Evolutionary conservation across 169 alveolate species (phyloP), one percentile per base, ranked within the genome.

Genomic region (Miamiensis avidus): DNA sequence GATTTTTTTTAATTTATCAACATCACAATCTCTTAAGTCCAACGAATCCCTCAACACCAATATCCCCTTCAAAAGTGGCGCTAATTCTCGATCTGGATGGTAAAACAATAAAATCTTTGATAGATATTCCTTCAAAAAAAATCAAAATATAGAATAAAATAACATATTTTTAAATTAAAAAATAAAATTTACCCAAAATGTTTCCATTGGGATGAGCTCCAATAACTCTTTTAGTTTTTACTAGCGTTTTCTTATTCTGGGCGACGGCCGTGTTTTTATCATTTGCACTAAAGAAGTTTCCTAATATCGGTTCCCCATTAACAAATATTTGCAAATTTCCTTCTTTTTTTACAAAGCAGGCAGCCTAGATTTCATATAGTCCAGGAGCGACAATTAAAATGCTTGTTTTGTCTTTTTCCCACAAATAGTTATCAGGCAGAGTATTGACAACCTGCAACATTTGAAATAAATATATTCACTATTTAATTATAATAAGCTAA

Each of bases 71-170:
- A 88, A 86, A 96, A 30, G 97, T 84, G 65, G 95, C 74, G 30
- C 92, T 86, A n/a, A 96, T 83, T 89, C 95, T 93, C 0, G 98
- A 94, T 81, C 96, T 94, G 76, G 95, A 94, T 33, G 98, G 97
- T 28, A 96, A 82, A 28, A 93, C 87, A 74, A 96, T 89, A 88
- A 89, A 96, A 87, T 92, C 96, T 49, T 89, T 81, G 83, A 94
- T 49, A 25, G 95, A 88, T 31, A 92, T 74, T 0, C 97, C 96
- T 34, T 49, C 4, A 11, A 11, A 49, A 4, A 49, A 49, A 11
- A 49, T 11, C 20, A 49, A 11, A 49, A 49, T 49, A 49, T 49
- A 49, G 20, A 49, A 11, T 20, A 49, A 11, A 11, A 94, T 85
- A 31, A 32, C 33, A 33, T 32, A 77, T 32, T 0, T 31, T 15